Conservation (phyloP, 2,329 filamentous ascomycete genomes). For the Calycina marina region DNA sequence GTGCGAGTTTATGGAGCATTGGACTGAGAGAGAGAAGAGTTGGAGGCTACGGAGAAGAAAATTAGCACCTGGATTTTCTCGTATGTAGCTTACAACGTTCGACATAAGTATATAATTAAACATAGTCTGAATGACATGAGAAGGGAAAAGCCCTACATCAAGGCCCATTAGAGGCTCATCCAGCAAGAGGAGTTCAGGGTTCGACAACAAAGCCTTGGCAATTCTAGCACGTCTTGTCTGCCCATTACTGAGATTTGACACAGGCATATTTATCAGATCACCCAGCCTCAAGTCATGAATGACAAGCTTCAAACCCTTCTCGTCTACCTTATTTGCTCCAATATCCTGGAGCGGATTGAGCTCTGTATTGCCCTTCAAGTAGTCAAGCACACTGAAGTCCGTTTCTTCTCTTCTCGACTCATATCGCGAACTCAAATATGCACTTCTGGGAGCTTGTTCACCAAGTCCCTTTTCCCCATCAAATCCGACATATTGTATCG, state of each 20-base stretch:
- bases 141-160: too few relatives aligned
- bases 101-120: too few relatives aligned
- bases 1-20: conserved; percentile 54
- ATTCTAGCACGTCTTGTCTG: conserved; percentile 81
- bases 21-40: conserved; percentile 59
- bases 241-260: conserved; percentile 84
- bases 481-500: conserved; percentile 85
- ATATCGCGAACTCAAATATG: conserved; percentile 81
- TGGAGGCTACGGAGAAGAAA: too few relatives aligned
- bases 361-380: conserved; percentile 67
- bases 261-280: conserved; percentile 61
- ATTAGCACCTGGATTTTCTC: too few relatives aligned
- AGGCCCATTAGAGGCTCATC: conserved; percentile 96
- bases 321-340: conserved; percentile 34
- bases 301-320: conserved; percentile 42
- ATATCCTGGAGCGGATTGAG: conserved; percentile 53
- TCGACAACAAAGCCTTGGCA: conserved; percentile 65
- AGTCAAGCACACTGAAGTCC: conserved; percentile 74
- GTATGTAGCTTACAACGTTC: too few relatives aligned
- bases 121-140: too few relatives aligned
- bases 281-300: conserved; percentile 55
- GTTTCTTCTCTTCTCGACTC: conserved; percentile 76
- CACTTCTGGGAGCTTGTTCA: conserved; percentile 46
- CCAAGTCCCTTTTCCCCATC: conserved; percentile 52
- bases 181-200: conserved; percentile 68